Evolutionary conservation across 306 rosid species (phyloP).

Genomic region (Castanea mollissima): DNA sequence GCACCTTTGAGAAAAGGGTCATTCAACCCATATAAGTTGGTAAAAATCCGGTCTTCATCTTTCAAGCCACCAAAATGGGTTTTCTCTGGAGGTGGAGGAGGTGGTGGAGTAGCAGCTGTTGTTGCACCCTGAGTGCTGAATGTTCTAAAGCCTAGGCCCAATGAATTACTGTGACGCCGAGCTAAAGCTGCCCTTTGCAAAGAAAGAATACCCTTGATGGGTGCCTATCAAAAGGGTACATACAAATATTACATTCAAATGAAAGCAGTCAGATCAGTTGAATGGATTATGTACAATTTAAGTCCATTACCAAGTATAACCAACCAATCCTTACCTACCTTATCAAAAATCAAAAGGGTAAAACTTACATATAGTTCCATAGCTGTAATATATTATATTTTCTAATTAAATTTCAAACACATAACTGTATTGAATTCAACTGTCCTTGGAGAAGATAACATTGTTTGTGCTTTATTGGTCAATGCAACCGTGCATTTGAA

Average conservation of each 20-base stretch:
- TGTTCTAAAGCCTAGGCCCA: constrained; percentile 52
- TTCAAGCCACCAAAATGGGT: constrained; percentile 96
- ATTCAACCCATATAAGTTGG: constrained; percentile 88
- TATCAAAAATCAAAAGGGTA: neutral
- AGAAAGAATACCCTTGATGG: constrained; percentile 66
- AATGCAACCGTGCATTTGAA: fast-evolving
- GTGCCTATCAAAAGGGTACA: constrained; percentile 46
- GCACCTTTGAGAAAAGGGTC: constrained; percentile 99
- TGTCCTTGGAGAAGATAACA: too few relatives aligned
- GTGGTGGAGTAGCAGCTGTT: constrained; percentile 56
- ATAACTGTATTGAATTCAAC: too few relatives aligned
- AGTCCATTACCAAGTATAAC: neutral
- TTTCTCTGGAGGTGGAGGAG: constrained; percentile 87
- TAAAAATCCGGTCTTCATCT: constrained; percentile 96
- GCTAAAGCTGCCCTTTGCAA: constrained; percentile 52
- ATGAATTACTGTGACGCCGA: constrained; percentile 39
- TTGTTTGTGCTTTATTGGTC: fast-evolving
- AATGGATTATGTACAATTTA: neutral
- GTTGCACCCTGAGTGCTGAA: constrained; percentile 82
- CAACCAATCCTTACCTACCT: neutral
- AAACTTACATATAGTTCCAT: too few relatives aligned
- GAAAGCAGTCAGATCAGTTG: neutral
- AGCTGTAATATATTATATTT: too few relatives aligned
- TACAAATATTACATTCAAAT: neutral
- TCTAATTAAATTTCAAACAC: too few relatives aligned